Percentiles rank a stretch among this genome's conserved stretches.
Conservation (phyloP, 1,284 basidiomycete species). For the Naganishia sp. region DNA sequence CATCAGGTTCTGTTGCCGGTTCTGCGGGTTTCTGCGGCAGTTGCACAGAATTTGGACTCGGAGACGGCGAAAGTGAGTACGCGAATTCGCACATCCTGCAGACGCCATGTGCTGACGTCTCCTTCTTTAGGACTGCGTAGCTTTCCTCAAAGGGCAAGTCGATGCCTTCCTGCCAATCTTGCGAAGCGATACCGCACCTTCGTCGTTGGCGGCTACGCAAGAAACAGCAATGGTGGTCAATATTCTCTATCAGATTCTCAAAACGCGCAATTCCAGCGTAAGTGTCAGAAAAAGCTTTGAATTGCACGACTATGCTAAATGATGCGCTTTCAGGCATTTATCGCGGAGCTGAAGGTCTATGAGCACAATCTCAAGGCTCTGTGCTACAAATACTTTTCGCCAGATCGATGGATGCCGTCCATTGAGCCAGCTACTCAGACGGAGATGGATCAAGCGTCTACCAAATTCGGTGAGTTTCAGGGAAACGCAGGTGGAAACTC, state of each 20-base stretch:
- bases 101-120: neutral
- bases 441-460: conserved; percentile 7
- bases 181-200: conserved; percentile 2
- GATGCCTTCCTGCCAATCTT: conserved; percentile 18
- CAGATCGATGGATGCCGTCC: conserved; percentile 22
- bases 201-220: conserved; percentile 4
- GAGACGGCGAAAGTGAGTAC: conserved; percentile 13
- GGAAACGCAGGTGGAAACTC: neutral
- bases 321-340: neutral
- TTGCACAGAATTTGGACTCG: conserved; percentile 10
- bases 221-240: conserved; percentile 17
- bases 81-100: neutral
- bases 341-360: conserved; percentile 9
- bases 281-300: neutral
- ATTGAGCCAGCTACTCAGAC: conserved; percentile 9
- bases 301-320: too few relatives aligned
- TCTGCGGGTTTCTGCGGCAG: conserved; percentile 15
- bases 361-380: conserved; percentile 15
- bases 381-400: conserved; percentile 25
- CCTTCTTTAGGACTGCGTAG: conserved; percentile 12
- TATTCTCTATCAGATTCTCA: conserved; percentile 20
- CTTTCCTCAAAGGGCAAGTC: conserved; percentile 24
- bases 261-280: conserved; percentile 17
- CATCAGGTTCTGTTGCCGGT: conserved; percentile 29
- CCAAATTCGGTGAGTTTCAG: conserved; percentile 13